phyloP scores from a whole-genome alignment of 371 early-diverging fungal genomes.

The Mortierella sp. region DNA sequence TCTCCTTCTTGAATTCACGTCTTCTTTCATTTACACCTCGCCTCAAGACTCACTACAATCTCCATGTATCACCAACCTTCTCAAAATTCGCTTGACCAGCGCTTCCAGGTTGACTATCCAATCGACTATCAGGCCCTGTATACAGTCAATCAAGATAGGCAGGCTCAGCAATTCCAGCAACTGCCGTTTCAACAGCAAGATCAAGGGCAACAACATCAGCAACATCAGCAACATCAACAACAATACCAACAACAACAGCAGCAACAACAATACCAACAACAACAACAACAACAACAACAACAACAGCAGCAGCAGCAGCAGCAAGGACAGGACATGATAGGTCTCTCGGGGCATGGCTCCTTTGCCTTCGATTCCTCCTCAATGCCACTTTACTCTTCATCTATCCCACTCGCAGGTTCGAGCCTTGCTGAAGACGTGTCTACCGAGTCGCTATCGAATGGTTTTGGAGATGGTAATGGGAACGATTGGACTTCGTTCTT shows the following conservation, averaged over 20 bases:
- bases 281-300: constrained; percentile 4
- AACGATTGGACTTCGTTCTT: constrained; percentile 40
- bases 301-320: constrained; percentile 13
- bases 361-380: constrained; percentile 28
- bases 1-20: neutral
- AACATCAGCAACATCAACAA: constrained; percentile 17
- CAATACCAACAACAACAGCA: constrained; percentile 10
- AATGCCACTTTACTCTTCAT: constrained; percentile 22
- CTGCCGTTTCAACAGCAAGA: constrained; percentile 24
- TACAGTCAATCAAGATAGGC: constrained; percentile 21
- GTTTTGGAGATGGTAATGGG: constrained; percentile 9
- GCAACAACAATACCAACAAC: constrained; percentile 9
- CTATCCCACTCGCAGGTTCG: constrained; percentile 14
- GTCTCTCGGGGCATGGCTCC: constrained; percentile 7
- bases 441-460: constrained; percentile 21
- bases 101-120: constrained; percentile 17
- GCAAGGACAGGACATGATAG: constrained; percentile 10
- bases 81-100: constrained; percentile 26
- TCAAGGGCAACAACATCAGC: constrained; percentile 17
- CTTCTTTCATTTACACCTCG: neutral
- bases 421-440: constrained; percentile 11
- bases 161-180: constrained; percentile 16
- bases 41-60: neutral
- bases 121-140: constrained; percentile 31
- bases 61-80: constrained; percentile 30